A percentile compares a stretch with the other conserved stretches of the same genome.
phyloP scores from a whole-genome alignment of 331 rosid genomes.

The Malus hybrid region DNA sequence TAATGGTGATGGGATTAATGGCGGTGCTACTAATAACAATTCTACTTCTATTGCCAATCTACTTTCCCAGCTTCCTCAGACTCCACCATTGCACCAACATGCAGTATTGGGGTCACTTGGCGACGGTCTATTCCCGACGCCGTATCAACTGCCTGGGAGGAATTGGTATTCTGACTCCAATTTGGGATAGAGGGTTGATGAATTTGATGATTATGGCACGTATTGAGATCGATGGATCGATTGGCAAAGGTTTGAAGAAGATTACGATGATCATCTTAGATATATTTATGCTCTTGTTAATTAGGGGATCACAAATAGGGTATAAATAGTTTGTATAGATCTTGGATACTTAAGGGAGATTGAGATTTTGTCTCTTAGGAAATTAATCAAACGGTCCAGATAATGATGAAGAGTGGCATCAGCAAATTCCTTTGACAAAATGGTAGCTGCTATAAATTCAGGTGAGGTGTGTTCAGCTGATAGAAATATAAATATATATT shows the following conservation, averaged over 20 bases:
- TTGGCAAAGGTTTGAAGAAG: neutral
- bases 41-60: slow-evolving; percentile 38
- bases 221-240: neutral
- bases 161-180: slow-evolving; percentile 58
- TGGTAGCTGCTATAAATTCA: slow-evolving; percentile 6
- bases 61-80: slow-evolving; percentile 67
- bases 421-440: neutral
- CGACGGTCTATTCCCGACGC: slow-evolving; percentile 33
- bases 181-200: slow-evolving; percentile 2
- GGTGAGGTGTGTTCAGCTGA: neutral
- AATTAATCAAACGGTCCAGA: neutral
- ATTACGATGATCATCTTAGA: neutral
- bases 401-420: neutral
- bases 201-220: neutral
- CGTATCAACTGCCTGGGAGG: slow-evolving; percentile 47
- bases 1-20: slow-evolving; percentile 14
- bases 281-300: neutral
- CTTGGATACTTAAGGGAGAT: neutral
- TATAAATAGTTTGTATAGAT: neutral
- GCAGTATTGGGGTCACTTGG: slow-evolving; percentile 46
- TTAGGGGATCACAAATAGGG: neutral
- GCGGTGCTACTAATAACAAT: slow-evolving; percentile 3
- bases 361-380: slow-evolving; percentile 12
- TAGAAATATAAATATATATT: slow-evolving; percentile 28
- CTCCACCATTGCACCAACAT: slow-evolving; percentile 56